phyloP scores from a whole-genome alignment of 2,329 filamentous ascomycete species.

The Aspergillus sp. region DNA sequence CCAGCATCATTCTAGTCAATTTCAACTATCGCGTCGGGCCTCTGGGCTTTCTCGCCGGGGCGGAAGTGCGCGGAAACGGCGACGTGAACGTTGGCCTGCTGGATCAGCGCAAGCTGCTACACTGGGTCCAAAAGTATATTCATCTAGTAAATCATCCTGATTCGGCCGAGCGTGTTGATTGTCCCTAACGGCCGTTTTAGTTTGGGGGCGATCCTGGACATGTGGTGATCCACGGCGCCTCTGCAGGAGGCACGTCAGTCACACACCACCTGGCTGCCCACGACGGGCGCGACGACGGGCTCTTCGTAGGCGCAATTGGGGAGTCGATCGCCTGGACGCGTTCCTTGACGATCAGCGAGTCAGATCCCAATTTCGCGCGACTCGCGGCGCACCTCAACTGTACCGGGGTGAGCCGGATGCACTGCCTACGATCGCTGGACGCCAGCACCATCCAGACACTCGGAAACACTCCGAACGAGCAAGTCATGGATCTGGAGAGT shows the following conservation, averaged over 20 bases:
- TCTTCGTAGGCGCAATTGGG: constrained; percentile 47
- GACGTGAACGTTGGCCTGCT: constrained; percentile 64
- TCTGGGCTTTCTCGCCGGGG: constrained; percentile 62
- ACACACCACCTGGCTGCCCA: constrained; percentile 54
- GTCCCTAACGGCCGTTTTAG: background rate
- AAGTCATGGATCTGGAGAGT: background rate
- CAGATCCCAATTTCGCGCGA: background rate
- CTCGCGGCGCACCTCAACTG: background rate
- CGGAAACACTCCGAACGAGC: background rate
- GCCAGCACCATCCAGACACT: background rate
- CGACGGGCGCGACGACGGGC: constrained; percentile 46
- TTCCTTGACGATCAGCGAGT: background rate
- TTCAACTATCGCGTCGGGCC: constrained; percentile 60
- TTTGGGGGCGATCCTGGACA: constrained; percentile 61
- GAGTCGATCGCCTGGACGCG: background rate
- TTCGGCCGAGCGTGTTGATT: background rate
- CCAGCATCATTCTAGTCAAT: too few relatives aligned
- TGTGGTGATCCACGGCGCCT: constrained; percentile 63
- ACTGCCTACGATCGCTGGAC: background rate
- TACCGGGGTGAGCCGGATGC: background rate
- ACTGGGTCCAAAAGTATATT: constrained; percentile 64
- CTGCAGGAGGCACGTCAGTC: constrained; percentile 61
- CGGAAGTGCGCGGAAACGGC: constrained; percentile 55
- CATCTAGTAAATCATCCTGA: background rate
- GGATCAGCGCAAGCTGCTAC: constrained; percentile 61